Percentiles rank a stretch among this genome's conserved stretches.
These are phyloP conservation scores for Chlorella sp. DNA, from an alignment of 139 green algal species.

Conservation along the genomic window DNA sequence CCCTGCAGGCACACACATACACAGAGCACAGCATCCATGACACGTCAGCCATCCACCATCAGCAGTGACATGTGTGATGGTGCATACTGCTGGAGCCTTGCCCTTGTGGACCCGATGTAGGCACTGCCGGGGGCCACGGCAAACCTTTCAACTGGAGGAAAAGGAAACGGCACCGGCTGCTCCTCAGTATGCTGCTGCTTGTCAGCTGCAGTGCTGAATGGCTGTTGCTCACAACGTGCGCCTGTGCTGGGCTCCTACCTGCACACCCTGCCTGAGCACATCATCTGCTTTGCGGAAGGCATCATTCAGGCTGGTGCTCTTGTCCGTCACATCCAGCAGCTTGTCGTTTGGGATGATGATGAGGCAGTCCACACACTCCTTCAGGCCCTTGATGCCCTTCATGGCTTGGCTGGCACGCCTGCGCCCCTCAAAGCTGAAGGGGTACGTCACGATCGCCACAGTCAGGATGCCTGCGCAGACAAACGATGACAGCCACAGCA, in stretches of 20 bases:
- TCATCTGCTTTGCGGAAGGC: conserved; percentile 95
- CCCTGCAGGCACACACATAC: conserved; percentile 27
- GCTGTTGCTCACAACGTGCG: too few relatives aligned
- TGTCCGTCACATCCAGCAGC: conserved; percentile 80
- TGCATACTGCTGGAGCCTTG: too few relatives aligned
- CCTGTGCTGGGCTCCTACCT: too few relatives aligned
- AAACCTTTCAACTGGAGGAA: too few relatives aligned
- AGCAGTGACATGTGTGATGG: too few relatives aligned
- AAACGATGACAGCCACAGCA: too few relatives aligned
- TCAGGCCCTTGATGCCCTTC: conserved; percentile 72
- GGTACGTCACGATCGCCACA: conserved; percentile 87
- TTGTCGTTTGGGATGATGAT: conserved; percentile 92
- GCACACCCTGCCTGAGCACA: conserved; percentile 85
- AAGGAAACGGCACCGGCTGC: too few relatives aligned
- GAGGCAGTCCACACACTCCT: conserved; percentile 23
- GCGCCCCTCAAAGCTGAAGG: conserved; percentile 92
- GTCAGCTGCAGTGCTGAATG: too few relatives aligned
- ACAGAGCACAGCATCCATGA: not conserved
- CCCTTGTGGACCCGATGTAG: too few relatives aligned
- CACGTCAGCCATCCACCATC: too few relatives aligned
- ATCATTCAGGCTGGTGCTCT: conserved; percentile 82
- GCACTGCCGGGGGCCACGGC: too few relatives aligned
- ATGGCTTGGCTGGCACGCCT: conserved; percentile 24
- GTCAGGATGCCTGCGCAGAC: conserved; percentile 66
- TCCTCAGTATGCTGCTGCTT: too few relatives aligned